Conservation (phyloP, 1,284 basidiomycete genomes). For the Phylloporus gajari region DNA sequence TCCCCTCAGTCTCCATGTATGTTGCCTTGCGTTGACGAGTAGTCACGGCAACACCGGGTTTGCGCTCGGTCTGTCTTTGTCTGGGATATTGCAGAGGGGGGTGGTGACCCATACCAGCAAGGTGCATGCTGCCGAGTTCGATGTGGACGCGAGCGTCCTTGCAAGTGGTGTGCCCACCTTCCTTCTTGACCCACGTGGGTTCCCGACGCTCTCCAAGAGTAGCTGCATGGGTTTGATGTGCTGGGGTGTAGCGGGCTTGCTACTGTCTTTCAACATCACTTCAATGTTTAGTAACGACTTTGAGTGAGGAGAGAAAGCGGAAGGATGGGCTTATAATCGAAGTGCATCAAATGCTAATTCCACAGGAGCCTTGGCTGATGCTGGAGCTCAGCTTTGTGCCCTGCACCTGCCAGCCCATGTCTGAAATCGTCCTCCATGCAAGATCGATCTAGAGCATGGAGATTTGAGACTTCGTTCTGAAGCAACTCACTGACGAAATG, state of each 20-base stretch:
- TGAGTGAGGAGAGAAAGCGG: not conserved
- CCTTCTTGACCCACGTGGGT: not conserved
- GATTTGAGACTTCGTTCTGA: not conserved
- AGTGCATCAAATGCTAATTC: not conserved
- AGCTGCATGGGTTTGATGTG: constrained; percentile 27
- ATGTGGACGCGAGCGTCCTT: constrained; percentile 84
- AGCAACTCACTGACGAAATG: too few relatives aligned
- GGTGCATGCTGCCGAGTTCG: constrained; percentile 91
- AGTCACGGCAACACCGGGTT: constrained; percentile 94
- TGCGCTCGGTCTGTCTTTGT: constrained; percentile 89
- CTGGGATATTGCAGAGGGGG: constrained; percentile 93
- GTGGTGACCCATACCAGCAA: constrained; percentile 89
- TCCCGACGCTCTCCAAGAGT: constrained; percentile 17
- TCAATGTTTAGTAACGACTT: not conserved
- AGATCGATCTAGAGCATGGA: not conserved
- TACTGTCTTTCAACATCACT: constrained; percentile 25
- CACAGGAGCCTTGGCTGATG: not conserved
- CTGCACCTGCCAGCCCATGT: not conserved
- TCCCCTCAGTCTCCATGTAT: constrained; percentile 89
- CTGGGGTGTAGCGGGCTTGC: constrained; percentile 24
- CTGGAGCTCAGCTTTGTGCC: not conserved
- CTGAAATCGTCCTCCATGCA: not conserved
- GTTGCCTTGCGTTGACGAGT: constrained; percentile 57
- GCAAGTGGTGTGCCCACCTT: constrained; percentile 72
- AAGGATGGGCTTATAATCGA: not conserved